Conservation (phyloP, 805 yeast genomes). For the Geotrichum ghanense region DNA sequence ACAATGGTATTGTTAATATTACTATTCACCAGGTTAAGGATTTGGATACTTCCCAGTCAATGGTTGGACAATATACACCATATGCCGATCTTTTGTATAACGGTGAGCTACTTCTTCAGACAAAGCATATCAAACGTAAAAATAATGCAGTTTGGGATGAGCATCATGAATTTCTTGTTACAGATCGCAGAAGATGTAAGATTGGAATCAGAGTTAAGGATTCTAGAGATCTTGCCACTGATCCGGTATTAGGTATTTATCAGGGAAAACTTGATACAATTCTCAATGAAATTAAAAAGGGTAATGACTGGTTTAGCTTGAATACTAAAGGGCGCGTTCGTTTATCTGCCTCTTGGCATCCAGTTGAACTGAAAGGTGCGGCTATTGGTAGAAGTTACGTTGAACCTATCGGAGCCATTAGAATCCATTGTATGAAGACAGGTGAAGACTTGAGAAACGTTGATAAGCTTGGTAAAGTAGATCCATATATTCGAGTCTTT, state of each 20-base stretch:
- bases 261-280: conserved; percentile 44
- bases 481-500: conserved; percentile 77
- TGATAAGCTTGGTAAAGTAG: conserved; percentile 82
- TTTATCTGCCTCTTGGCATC: conserved; percentile 69
- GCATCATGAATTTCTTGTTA: conserved; percentile 53
- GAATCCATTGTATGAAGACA: conserved; percentile 59
- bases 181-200: conserved; percentile 58
- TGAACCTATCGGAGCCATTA: conserved; percentile 89
- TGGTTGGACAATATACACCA: conserved; percentile 45
- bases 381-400: conserved; percentile 54
- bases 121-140: conserved; percentile 47
- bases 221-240: conserved; percentile 43
- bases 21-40: conserved; percentile 55
- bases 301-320: conserved; percentile 67
- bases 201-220: conserved; percentile 58
- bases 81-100: conserved; percentile 64
- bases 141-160: conserved; percentile 59
- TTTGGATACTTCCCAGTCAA: conserved; percentile 28
- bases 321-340: conserved; percentile 58
- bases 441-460: conserved; percentile 59
- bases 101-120: conserved; percentile 44
- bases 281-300: conserved; percentile 67
- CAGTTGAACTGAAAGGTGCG: conserved; percentile 53
- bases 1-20: conserved; percentile 80
- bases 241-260: conserved; percentile 47